These are phyloP conservation scores for Grosmannia clavigera DNA, from an alignment of 2,329 filamentous ascomycete species.

Conservation along the genomic window DNA sequence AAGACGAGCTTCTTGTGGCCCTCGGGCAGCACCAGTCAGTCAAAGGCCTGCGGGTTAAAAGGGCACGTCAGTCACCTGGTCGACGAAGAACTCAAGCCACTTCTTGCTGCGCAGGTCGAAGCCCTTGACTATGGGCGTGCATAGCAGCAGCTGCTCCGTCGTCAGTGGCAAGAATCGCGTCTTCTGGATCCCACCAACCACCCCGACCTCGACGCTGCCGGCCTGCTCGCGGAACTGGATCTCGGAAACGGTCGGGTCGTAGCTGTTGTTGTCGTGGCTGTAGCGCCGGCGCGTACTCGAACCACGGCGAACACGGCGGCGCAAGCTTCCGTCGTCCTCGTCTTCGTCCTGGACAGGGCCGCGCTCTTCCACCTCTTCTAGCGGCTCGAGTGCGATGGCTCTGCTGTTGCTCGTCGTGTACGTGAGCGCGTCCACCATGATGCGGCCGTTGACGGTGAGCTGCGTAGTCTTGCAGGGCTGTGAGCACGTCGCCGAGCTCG, in stretches of 20 bases:
- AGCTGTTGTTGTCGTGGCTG: not conserved
- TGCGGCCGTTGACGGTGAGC: constrained; percentile 21
- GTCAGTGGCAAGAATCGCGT: constrained; percentile 10
- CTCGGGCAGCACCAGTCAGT: constrained; percentile 17
- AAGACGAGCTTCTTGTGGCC: constrained; percentile 18
- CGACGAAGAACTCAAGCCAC: constrained; percentile 33
- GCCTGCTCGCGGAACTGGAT: not conserved
- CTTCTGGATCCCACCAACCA: constrained; percentile 5
- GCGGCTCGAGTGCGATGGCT: constrained; percentile 1
- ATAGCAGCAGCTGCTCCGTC: constrained; percentile 15
- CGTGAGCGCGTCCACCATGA: constrained; percentile 11
- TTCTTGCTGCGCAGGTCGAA: constrained; percentile 30
- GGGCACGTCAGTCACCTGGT: constrained; percentile 24
- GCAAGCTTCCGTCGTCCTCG: constrained; percentile 3
- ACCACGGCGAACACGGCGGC: too few species aligned
- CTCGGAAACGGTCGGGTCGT: not conserved
- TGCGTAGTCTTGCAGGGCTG: constrained; percentile 32
- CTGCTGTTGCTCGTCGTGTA: constrained; percentile 4
- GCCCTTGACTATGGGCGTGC: constrained; percentile 22
- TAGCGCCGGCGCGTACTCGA: not conserved
- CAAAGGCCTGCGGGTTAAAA: constrained; percentile 30
- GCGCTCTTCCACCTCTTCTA: too few species aligned
- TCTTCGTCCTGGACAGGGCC: constrained; percentile 5
- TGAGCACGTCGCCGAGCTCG: constrained; percentile 35
- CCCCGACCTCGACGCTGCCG: not conserved